Evolutionary conservation across 257 asterid species (phyloP).

Genomic region (Capsicum rhomboideum): DNA sequence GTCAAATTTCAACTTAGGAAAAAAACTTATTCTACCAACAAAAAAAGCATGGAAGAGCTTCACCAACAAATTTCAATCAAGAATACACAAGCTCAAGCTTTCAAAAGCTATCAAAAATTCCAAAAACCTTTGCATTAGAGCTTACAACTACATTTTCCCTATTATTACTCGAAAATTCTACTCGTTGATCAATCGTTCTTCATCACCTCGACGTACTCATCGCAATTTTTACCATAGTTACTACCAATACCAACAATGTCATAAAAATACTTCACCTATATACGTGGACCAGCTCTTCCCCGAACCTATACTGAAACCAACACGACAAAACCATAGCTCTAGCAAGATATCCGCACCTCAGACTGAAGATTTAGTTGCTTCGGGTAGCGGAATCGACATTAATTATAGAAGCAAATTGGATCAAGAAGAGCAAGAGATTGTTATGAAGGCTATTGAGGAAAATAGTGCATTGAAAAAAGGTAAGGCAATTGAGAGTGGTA

Average conservation of each 20-base stretch:
- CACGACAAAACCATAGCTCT: background rate
- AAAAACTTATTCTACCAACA: slow-evolving; percentile 23
- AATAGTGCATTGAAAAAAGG: background rate
- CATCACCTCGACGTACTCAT: background rate
- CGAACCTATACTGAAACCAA: background rate
- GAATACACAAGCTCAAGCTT: slow-evolving; percentile 12
- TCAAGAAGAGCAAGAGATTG: background rate
- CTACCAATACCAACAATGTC: background rate
- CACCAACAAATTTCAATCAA: slow-evolving; percentile 18
- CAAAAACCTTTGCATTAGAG: slow-evolving; percentile 6
- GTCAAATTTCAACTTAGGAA: slow-evolving; percentile 27
- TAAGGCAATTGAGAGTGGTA: slow-evolving; percentile 8
- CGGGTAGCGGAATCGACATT: slow-evolving; percentile 1
- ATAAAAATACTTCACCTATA: slow-evolving; percentile 11
- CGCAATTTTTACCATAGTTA: background rate
- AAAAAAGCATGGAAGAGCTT: slow-evolving; percentile 31
- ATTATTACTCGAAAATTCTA: slow-evolving; percentile 8
- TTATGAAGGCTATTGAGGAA: background rate
- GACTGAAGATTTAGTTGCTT: slow-evolving; percentile 7
- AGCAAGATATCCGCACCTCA: background rate
- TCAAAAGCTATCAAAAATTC: slow-evolving; percentile 12
- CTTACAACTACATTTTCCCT: slow-evolving; percentile 4
- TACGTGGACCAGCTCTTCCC: slow-evolving; percentile 27
- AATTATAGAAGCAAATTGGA: background rate
- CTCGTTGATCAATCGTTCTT: background rate